phyloP scores from a whole-genome alignment of 129 eudicot species.

The Chrysanthemum seticuspe region DNA sequence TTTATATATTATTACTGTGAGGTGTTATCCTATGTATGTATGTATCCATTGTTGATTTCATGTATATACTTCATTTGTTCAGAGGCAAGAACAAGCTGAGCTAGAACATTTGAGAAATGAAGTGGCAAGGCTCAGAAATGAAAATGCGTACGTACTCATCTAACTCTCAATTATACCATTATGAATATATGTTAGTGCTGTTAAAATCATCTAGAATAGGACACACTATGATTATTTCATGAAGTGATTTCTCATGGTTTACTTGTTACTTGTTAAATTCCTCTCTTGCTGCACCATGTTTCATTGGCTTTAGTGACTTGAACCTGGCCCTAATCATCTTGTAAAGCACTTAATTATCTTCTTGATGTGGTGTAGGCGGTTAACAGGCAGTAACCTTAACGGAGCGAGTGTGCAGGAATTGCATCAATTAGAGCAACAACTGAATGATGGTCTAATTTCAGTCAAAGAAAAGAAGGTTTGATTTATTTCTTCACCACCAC shows the following conservation, averaged over 20 bases:
- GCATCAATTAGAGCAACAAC: conserved; percentile 53
- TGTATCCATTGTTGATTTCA: conserved; percentile 14
- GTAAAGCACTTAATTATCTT: not conserved
- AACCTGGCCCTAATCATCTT: too few relatives aligned
- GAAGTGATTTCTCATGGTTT: not conserved
- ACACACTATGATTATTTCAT: not conserved
- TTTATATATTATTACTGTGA: not conserved
- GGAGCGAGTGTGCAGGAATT: conserved; percentile 53
- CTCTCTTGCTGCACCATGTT: not conserved
- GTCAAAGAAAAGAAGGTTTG: conserved; percentile 74
- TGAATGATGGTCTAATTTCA: conserved; percentile 52
- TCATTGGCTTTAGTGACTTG: not conserved
- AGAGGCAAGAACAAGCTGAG: conserved; percentile 47
- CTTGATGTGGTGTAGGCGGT: conserved; percentile 40
- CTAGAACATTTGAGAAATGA: conserved; percentile 58
- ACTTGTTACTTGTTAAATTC: not conserved
- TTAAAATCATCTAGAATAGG: not conserved
- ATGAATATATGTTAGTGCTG: not conserved
- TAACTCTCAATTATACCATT: not conserved
- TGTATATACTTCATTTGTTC: conserved; percentile 5
- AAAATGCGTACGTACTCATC: conserved; percentile 49
- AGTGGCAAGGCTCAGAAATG: conserved; percentile 51
- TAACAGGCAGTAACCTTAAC: conserved; percentile 59
- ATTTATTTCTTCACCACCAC: not conserved
- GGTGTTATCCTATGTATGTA: not conserved